phyloP scores from a whole-genome alignment of 495 filamentous ascomycete genomes.

The Penicillium argentinense region DNA sequence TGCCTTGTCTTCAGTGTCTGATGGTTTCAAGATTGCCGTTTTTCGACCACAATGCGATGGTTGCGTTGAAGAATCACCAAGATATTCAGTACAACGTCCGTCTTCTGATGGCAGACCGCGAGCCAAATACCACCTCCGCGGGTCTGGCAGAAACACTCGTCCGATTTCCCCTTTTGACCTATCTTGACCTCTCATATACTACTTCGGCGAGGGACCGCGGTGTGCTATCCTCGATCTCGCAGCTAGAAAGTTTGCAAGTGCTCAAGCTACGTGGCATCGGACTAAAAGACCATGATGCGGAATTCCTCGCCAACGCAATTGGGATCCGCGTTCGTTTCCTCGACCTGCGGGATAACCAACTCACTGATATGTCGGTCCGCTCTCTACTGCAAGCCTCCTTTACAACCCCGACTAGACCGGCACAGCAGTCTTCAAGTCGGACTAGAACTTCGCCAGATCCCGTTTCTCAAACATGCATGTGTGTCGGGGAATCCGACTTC shows the following conservation, averaged over 20 bases:
- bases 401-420: slow-evolving; percentile 14
- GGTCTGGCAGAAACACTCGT: slow-evolving; percentile 53
- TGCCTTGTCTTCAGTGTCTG: slow-evolving; percentile 61
- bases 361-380: slow-evolving; percentile 56
- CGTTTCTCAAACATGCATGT: slow-evolving; percentile 9
- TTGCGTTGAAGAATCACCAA: slow-evolving; percentile 39
- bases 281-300: slow-evolving; percentile 55
- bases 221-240: slow-evolving; percentile 46
- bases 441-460: slow-evolving; percentile 13
- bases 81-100: slow-evolving; percentile 42
- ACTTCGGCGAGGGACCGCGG: slow-evolving; percentile 51
- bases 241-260: slow-evolving; percentile 52
- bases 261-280: slow-evolving; percentile 59
- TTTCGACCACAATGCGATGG: slow-evolving; percentile 63
- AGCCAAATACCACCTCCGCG: slow-evolving; percentile 56
- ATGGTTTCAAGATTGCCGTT: slow-evolving; percentile 62
- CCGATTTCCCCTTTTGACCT: slow-evolving; percentile 55
- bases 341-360: slow-evolving; percentile 58
- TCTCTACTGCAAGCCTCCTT: slow-evolving; percentile 55
- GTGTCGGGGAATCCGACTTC: slow-evolving; percentile 18
- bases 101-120: slow-evolving; percentile 56
- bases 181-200: slow-evolving; percentile 62
- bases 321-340: slow-evolving; percentile 53
- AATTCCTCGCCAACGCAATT: slow-evolving; percentile 54
- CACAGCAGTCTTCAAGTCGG: slow-evolving; percentile 1